phyloP scores from a whole-genome alignment of 768 basidiomycete species.

The Phlegmacium glaucopus region DNA sequence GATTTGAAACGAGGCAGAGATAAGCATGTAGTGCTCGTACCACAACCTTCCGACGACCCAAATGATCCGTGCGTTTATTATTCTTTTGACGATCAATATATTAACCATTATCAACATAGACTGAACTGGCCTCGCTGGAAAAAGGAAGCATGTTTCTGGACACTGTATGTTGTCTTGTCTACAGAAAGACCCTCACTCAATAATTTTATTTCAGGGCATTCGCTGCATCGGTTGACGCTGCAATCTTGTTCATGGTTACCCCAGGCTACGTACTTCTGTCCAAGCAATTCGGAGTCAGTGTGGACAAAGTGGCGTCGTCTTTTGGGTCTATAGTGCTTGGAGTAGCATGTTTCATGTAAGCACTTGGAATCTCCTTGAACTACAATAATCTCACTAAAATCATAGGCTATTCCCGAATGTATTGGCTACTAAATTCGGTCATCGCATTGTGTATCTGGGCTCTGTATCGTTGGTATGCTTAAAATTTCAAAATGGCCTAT shows the following conservation, averaged over 20 bases:
- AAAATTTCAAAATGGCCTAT: not conserved
- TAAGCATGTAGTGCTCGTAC: conserved; percentile 37
- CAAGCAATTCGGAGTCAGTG: conserved; percentile 36
- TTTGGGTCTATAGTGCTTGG: conserved; percentile 40
- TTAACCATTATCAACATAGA: conserved; percentile 16
- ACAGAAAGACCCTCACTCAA: not conserved
- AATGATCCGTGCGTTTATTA: conserved; percentile 33
- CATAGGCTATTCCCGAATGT: conserved; percentile 35
- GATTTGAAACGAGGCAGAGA: conserved; percentile 34
- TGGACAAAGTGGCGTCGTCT: conserved; percentile 39
- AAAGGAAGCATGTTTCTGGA: conserved; percentile 45
- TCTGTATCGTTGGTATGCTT: conserved; percentile 35
- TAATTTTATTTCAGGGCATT: conserved; percentile 26
- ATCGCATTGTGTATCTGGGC: conserved; percentile 40
- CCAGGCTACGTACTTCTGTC: conserved; percentile 40
- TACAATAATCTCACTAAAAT: not conserved
- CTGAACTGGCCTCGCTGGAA: conserved; percentile 44
- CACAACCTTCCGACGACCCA: conserved; percentile 42
- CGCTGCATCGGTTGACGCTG: conserved; percentile 39
- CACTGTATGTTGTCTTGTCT: conserved; percentile 24
- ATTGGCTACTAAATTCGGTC: conserved; percentile 41
- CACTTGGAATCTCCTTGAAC: not conserved
- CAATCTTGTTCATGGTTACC: conserved; percentile 39
- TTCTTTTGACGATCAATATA: not conserved
- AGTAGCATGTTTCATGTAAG: conserved; percentile 40